Base-by-base conservation (phyloP, 1,284 basidiomycete species). In the Filobasidium uniguttulatum region DNA sequence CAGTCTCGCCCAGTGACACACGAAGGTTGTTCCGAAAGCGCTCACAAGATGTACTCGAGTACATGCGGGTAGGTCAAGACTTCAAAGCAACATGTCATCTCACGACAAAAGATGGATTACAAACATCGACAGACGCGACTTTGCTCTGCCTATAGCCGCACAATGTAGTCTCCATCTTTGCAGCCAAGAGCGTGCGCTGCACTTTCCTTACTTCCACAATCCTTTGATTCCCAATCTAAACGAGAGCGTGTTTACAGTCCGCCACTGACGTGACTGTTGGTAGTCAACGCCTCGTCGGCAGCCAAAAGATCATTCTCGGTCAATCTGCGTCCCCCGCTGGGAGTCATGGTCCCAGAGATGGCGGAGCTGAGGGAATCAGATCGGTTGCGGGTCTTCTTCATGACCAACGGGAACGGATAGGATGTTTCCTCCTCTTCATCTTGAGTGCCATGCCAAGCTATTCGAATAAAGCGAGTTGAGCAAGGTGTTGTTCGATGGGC, bases 331-430 rank as follows among this genome's bases (percentile, higher is more conserved):
- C 81, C 82, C 28, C 83, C 84, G 2, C 83, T 85, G 0, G 89
- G 89, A 1, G 89, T 94, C 63, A 83, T 87, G 4, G 83, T 80
- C 29, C 89, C 89, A 40, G 85, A 88, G 62, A 83, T 79, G 28
- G 87, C 79, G 9, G 70, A 71, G 3, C 65, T 67, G 29, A 71
- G 60, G 48, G 84, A 86, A 56, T 82, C 81, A n/a, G 83, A 78
- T 51, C 87, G 79, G 44, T 85, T 86, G 47, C 88, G 82, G 23
- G 86, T 81, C 12, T 65, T 62, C 71, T 90, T 91, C 81, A 89
- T 87, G 41, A 88, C 82, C 53, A 91, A 72, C 3, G 86, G 85
- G 82, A 90, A 91, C 4, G 86, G 87, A 72, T 94, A 94, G 36
- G 79, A 79, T 60, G 90, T 85, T 50, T 91, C 87, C 52, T 93